These are phyloP conservation scores for Trametopsis cervina DNA, from an alignment of 768 basidiomycete genomes.

Conservation along the genomic window DNA sequence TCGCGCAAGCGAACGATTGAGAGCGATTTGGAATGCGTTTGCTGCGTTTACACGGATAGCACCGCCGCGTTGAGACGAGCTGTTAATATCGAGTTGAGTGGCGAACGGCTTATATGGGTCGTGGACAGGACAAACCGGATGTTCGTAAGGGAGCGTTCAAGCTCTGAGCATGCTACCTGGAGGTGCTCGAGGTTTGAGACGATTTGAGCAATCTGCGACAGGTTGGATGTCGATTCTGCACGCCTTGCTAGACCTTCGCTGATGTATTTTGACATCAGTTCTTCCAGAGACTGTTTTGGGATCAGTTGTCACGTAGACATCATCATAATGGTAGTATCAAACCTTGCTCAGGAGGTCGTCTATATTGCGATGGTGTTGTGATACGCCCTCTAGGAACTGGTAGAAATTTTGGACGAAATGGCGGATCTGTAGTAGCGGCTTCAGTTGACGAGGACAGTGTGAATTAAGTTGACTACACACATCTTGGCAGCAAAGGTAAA, in stretches of 20 bases:
- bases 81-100: slow-evolving; percentile 22
- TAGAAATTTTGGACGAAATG: slow-evolving; percentile 93
- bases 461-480: slow-evolving; percentile 33
- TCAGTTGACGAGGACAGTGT: slow-evolving; percentile 1
- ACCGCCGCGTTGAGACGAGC: slow-evolving; percentile 80
- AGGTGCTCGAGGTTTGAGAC: slow-evolving; percentile 92
- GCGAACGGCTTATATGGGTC: background rate
- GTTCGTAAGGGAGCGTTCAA: slow-evolving; percentile 78
- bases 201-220: slow-evolving; percentile 90
- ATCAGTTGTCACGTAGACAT: background rate
- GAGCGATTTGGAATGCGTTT: slow-evolving; percentile 60
- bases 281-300: slow-evolving; percentile 69
- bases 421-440: slow-evolving; percentile 50
- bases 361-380: slow-evolving; percentile 85
- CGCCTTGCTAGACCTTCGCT: slow-evolving; percentile 69
- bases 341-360: slow-evolving; percentile 91
- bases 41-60: slow-evolving; percentile 62
- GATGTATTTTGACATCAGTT: slow-evolving; percentile 69
- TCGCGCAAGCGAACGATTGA: slow-evolving; percentile 62
- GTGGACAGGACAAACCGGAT: slow-evolving; percentile 72
- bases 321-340: slow-evolving; percentile 5
- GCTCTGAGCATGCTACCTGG: slow-evolving; percentile 73
- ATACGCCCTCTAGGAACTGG: slow-evolving; percentile 91
- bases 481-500: slow-evolving; percentile 90
- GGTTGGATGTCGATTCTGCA: slow-evolving; percentile 65